phyloP scores from a whole-genome alignment of 805 yeast genomes.

The Kodamaea kakaduensis region DNA sequence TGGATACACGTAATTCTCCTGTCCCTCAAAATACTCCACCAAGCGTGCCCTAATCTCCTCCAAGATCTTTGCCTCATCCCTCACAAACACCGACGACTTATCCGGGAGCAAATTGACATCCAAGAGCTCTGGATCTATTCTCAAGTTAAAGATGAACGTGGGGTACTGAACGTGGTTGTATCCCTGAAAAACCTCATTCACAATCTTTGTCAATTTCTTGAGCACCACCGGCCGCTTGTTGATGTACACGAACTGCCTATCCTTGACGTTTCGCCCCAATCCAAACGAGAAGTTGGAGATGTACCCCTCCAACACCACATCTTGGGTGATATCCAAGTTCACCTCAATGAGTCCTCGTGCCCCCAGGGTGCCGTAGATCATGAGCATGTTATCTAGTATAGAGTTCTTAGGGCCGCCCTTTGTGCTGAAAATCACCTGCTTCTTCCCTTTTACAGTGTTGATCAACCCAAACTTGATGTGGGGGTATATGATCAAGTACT shows the following conservation, averaged over 20 bases:
- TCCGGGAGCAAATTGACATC: slow-evolving; percentile 94
- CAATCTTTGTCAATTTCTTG: slow-evolving; percentile 49
- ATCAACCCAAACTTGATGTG: slow-evolving; percentile 57
- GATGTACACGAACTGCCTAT: slow-evolving; percentile 70
- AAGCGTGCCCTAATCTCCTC: slow-evolving; percentile 54
- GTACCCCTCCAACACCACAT: slow-evolving; percentile 49
- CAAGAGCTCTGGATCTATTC: slow-evolving; percentile 46
- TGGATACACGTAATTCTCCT: slow-evolving; percentile 22
- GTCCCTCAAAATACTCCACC: slow-evolving; percentile 39
- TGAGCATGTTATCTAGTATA: slow-evolving; percentile 50
- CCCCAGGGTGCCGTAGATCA: slow-evolving; percentile 68
- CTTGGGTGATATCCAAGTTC: slow-evolving; percentile 35
- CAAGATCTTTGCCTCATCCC: slow-evolving; percentile 58
- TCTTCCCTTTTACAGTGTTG: slow-evolving; percentile 47
- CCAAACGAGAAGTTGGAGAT: slow-evolving; percentile 81
- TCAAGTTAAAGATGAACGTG: slow-evolving; percentile 57
- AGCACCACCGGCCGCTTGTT: slow-evolving; percentile 72
- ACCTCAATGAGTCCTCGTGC: slow-evolving; percentile 55
- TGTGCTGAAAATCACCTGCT: slow-evolving; percentile 54
- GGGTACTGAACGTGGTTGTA: slow-evolving; percentile 77
- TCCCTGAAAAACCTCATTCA: slow-evolving; percentile 70
- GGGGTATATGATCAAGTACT: slow-evolving; percentile 60
- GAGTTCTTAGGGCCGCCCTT: slow-evolving; percentile 45
- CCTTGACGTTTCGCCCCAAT: slow-evolving; percentile 56
- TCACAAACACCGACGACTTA: slow-evolving; percentile 67